Conservation (phyloP, 306 rosid genomes). For the Cucumis cinereus region DNA sequence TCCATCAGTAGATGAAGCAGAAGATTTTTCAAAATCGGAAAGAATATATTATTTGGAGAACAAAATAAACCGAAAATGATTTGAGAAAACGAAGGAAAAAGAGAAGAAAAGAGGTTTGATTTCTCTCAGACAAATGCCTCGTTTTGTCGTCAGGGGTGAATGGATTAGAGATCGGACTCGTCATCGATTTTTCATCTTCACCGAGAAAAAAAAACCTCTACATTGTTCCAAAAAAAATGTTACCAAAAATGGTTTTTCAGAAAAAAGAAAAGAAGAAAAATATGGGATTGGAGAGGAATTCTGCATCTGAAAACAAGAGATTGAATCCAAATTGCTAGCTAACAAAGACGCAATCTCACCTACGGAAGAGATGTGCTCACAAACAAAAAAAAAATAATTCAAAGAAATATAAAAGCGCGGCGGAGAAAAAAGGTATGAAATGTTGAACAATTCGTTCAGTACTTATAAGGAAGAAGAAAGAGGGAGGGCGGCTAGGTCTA, state of each 20-base stretch:
- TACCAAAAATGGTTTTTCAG: not conserved
- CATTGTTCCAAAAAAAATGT: not conserved
- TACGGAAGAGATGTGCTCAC: not conserved
- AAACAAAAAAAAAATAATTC: too few species aligned
- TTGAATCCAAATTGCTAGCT: not conserved
- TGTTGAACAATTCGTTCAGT: too few species aligned
- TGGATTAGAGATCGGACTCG: conserved; percentile 23
- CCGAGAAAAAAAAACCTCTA: not conserved
- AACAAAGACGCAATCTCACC: not conserved
- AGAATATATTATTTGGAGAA: too few species aligned
- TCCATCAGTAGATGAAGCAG: too few species aligned
- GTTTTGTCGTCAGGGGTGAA: conserved; percentile 16
- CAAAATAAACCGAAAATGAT: too few species aligned
- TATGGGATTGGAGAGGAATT: not conserved
- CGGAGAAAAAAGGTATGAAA: not conserved
- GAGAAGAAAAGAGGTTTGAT: not conserved
- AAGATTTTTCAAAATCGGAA: too few species aligned
- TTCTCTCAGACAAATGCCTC: conserved; percentile 27
- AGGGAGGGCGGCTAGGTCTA: not conserved
- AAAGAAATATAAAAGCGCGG: not conserved
- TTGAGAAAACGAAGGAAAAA: not conserved
- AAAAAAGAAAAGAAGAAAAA: not conserved
- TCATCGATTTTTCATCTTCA: conserved; percentile 18
- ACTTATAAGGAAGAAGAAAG: not conserved
- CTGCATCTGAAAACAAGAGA: not conserved